Percentiles rank a stretch among this genome's conserved stretches.
Conservation (phyloP, 345 rosid genomes). For the Syzygium aqueum region DNA sequence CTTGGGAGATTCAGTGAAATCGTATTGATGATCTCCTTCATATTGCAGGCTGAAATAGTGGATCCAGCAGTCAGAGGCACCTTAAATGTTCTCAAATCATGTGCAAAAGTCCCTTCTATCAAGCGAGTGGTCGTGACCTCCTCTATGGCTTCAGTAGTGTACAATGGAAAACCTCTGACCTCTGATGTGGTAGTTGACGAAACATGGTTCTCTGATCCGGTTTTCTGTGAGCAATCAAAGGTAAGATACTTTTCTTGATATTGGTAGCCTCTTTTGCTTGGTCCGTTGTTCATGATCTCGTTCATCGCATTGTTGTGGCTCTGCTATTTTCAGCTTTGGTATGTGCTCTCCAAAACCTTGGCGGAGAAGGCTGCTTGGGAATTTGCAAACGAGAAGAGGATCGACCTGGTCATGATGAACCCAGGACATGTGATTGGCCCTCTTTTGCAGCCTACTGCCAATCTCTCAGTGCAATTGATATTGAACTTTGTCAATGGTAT, state of each 20-base stretch:
- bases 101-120: conserved; percentile 16
- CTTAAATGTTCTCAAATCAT: conserved; percentile 20
- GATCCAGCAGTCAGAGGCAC: conserved; percentile 34
- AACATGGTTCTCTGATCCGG: conserved; percentile 14
- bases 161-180: conserved; percentile 4
- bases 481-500: conserved; percentile 1
- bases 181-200: conserved; percentile 17
- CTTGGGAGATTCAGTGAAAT: neutral
- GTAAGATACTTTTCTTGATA: neutral
- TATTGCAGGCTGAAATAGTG: conserved; percentile 14
- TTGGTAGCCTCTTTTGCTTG: neutral
- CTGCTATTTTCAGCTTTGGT: neutral
- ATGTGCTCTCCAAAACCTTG: conserved; percentile 6
- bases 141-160: conserved; percentile 14
- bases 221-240: conserved; percentile 8
- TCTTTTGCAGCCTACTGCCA: conserved; percentile 1
- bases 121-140: conserved; percentile 30
- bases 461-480: neutral
- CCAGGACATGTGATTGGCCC: conserved; percentile 9
- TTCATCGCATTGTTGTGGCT: neutral
- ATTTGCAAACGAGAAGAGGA: conserved; percentile 1
- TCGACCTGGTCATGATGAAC: conserved; percentile 2
- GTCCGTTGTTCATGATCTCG: neutral
- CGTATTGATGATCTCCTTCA: neutral
- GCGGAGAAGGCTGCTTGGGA: conserved; percentile 7